Conservation (phyloP, 148 eudicot species). For the Camellia japonica region DNA sequence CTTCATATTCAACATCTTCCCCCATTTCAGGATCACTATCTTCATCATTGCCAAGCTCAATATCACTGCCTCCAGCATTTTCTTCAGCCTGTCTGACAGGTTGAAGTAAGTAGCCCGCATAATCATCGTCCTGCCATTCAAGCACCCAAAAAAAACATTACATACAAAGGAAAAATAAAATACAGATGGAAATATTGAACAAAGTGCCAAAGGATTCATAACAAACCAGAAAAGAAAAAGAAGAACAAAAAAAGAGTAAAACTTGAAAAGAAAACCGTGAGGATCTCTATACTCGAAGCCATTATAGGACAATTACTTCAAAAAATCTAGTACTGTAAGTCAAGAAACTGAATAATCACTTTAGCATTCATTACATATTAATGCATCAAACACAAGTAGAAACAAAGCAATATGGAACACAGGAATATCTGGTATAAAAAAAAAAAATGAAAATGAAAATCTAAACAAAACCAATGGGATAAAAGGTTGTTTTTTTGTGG, state of each 20-base stretch:
- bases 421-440: no score
- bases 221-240: no score
- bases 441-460: no score
- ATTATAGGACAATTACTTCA: neutral
- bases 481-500: no score
- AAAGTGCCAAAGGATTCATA: neutral
- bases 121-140: constrained; percentile 74
- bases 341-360: neutral
- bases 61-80: constrained; percentile 47
- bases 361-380: neutral
- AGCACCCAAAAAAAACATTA: neutral
- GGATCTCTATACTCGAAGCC: neutral
- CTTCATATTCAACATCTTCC: constrained; percentile 55
- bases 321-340: neutral
- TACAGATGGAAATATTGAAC: neutral
- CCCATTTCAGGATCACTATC: constrained; percentile 43
- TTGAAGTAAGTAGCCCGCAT: constrained; percentile 69
- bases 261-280: neutral
- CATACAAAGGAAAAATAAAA: neutral
- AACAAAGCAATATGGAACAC: no score
- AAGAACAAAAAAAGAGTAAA: neutral
- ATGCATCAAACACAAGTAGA: no score
- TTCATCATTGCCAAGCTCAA: constrained; percentile 40
- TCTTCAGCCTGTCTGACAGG: constrained; percentile 52
- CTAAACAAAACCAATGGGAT: no score